These are phyloP conservation scores for Triticum monococcum DNA, from an alignment of 176 grass and related monocot genomes.

Conservation along the genomic window DNA sequence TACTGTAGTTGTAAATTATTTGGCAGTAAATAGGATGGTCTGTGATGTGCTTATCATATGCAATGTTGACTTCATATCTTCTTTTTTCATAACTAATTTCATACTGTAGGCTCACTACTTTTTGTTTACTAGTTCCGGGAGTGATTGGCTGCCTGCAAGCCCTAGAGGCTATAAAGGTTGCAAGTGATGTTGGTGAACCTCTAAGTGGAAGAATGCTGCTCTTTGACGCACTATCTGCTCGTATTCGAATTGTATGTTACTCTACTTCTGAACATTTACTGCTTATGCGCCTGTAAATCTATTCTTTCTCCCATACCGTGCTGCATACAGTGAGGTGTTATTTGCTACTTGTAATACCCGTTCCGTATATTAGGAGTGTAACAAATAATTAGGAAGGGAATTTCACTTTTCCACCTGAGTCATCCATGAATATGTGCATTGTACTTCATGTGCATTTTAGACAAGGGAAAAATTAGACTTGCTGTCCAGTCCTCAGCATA, in stretches of 20 bases:
- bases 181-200: slow-evolving; percentile 78
- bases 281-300: neutral
- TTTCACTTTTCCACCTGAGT: neutral
- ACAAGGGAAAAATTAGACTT: neutral
- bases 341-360: neutral
- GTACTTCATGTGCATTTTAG: slow-evolving; percentile 15
- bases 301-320: neutral
- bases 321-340: neutral
- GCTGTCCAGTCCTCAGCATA: neutral
- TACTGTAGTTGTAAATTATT: neutral
- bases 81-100: neutral
- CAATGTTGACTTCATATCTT: slow-evolving; percentile 10
- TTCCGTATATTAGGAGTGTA: neutral
- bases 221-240: slow-evolving; percentile 80
- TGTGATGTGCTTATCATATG: neutral
- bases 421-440: neutral
- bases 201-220: slow-evolving; percentile 91
- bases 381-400: neutral
- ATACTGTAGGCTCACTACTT: slow-evolving; percentile 21
- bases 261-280: slow-evolving; percentile 23
- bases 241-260: slow-evolving; percentile 67
- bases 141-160: slow-evolving; percentile 97
- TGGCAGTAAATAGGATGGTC: neutral
- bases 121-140: slow-evolving; percentile 71
- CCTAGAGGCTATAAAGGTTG: slow-evolving; percentile 94